Percentiles rank a stretch among this genome's conserved stretches.
These are phyloP conservation scores for Cyclaneusma minus DNA, from an alignment of 2,329 filamentous ascomycete species.

Conservation along the genomic window DNA sequence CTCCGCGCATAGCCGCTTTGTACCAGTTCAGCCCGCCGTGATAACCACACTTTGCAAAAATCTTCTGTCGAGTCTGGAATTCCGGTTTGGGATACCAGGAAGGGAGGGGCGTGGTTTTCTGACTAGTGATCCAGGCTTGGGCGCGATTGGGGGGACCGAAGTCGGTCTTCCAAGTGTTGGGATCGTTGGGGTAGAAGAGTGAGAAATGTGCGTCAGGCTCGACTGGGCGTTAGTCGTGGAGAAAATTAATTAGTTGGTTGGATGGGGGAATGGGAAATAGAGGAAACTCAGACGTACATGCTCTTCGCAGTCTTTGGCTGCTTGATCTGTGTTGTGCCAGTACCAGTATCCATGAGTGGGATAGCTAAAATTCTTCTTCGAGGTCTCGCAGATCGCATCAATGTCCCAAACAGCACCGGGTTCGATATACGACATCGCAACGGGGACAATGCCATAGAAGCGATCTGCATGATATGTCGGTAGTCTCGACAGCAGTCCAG, in stretches of 20 bases:
- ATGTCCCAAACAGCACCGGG: background rate
- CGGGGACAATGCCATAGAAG: background rate
- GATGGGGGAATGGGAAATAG: too few species aligned
- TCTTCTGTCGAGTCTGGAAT: too few species aligned
- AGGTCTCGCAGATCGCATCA: background rate
- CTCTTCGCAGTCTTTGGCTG: background rate
- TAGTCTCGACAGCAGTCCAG: background rate
- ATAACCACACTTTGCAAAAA: conserved; percentile 46
- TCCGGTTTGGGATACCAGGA: too few species aligned
- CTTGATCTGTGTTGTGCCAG: background rate
- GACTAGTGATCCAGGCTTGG: too few species aligned
- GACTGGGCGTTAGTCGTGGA: too few species aligned
- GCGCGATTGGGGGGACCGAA: too few species aligned
- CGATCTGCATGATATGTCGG: background rate
- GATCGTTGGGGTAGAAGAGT: too few species aligned
- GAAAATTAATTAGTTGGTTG: too few species aligned
- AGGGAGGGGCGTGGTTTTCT: too few species aligned
- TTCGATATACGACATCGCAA: background rate
- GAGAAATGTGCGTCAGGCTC: too few species aligned
- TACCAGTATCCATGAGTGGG: background rate
- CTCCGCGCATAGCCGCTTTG: conserved; percentile 36
- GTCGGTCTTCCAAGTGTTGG: too few species aligned
- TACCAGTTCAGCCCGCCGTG: conserved; percentile 56
- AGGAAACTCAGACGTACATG: too few species aligned
- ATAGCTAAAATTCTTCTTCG: background rate